Evolutionary conservation across 768 basidiomycete genomes (phyloP).

Genomic region (Lepiota brunneoincarnata): DNA sequence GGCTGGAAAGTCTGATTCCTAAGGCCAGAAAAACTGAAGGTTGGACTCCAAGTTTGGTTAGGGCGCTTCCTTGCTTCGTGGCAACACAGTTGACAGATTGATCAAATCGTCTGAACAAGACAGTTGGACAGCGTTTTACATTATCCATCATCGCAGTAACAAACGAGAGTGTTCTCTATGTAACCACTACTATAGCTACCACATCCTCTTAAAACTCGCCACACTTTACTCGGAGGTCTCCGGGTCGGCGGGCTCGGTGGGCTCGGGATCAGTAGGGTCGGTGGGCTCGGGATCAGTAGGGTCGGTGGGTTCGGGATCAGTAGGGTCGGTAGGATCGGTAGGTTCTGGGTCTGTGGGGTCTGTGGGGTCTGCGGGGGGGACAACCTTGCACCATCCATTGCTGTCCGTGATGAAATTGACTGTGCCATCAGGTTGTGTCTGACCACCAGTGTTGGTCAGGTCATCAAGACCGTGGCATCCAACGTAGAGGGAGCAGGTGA

Average conservation of each 20-base stretch:
- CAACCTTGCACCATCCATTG: conserved; percentile 39
- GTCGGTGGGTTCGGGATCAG: neutral
- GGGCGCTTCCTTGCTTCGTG: too few relatives aligned
- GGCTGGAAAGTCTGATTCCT: too few relatives aligned
- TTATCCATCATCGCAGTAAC: too few relatives aligned
- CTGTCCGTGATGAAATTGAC: conserved; percentile 41
- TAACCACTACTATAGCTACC: too few relatives aligned
- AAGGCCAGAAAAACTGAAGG: too few relatives aligned
- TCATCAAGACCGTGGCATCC: conserved; percentile 33
- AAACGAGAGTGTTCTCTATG: too few relatives aligned
- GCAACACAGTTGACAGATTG: too few relatives aligned
- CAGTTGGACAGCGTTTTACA: too few relatives aligned
- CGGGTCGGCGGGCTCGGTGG: neutral
- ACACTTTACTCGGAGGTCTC: neutral
- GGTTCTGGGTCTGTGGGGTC: neutral
- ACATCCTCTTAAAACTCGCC: neutral
- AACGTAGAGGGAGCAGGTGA: conserved; percentile 44
- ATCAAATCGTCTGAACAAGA: too few relatives aligned
- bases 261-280: neutral
- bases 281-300: neutral
- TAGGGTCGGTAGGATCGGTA: conserved; percentile 5
- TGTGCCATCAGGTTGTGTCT: conserved; percentile 40
- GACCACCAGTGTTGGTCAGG: conserved; percentile 40
- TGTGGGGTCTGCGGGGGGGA: neutral
- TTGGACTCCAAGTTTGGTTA: too few relatives aligned